These are phyloP conservation scores for Vaccinium darrowii DNA, from an alignment of 148 eudicot genomes.

Conservation along the genomic window DNA sequence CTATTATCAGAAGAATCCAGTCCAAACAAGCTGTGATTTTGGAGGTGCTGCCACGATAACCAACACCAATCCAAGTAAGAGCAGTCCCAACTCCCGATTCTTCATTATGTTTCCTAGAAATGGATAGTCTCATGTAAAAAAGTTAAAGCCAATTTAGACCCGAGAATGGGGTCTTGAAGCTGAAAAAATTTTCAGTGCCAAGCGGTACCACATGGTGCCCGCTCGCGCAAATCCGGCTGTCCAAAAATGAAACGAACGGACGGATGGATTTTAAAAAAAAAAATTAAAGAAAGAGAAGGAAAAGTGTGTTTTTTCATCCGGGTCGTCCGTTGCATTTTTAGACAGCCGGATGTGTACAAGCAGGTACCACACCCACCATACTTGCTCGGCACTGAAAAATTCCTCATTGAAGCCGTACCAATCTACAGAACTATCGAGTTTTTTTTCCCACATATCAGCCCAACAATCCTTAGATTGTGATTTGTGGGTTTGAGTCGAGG, in stretches of 20 bases:
- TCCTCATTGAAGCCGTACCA: not conserved
- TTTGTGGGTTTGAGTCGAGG: not conserved
- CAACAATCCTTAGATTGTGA: not conserved
- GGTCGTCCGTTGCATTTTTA: too few relatives aligned
- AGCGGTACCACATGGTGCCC: too few relatives aligned
- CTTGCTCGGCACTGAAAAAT: too few relatives aligned
- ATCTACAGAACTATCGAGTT: not conserved
- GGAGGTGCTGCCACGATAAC: constrained; percentile 69
- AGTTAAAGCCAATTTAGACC: not conserved
- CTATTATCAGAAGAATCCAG: constrained; percentile 78
- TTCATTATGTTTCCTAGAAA: not conserved
- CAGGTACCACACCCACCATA: too few relatives aligned
- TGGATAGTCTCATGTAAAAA: not conserved
- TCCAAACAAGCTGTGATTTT: constrained; percentile 77
- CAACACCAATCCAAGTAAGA: constrained; percentile 84
- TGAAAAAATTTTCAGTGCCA: too few relatives aligned
- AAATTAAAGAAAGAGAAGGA: too few relatives aligned
- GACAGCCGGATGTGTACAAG: too few relatives aligned
- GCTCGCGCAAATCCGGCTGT: too few relatives aligned
- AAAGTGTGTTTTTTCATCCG: too few relatives aligned
- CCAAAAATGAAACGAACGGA: too few relatives aligned
- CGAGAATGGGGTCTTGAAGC: not conserved
- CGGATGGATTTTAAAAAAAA: too few relatives aligned
- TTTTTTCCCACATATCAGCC: not conserved
- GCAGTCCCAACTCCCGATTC: not conserved